A percentile compares a stretch with the other conserved stretches of the same genome.
phyloP scores from a whole-genome alignment of 768 basidiomycete species.

The Psilocybe sp. region DNA sequence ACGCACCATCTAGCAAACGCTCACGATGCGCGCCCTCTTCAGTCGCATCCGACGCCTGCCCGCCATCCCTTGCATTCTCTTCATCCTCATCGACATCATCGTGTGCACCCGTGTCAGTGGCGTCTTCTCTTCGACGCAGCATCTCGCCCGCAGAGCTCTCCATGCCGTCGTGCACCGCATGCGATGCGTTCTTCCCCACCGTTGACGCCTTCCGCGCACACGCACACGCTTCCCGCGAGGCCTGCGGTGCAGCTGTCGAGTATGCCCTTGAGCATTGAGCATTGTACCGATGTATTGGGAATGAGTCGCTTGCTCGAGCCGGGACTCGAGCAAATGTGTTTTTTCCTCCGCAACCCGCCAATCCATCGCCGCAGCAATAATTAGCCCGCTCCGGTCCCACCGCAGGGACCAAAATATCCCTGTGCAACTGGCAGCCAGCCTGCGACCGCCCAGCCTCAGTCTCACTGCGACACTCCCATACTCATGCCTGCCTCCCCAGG shows the following conservation, averaged over 20 bases:
- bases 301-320: no score
- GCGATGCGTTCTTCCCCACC: constrained; percentile 64
- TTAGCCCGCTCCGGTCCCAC: no score
- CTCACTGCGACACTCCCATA: no score
- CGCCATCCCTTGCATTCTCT: constrained; percentile 15
- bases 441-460: no score
- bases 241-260: constrained; percentile 70
- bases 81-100: constrained; percentile 49
- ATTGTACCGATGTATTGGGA: background rate
- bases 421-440: no score
- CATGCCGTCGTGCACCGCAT: constrained; percentile 70
- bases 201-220: constrained; percentile 61
- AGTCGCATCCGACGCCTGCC: constrained; percentile 3
- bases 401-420: no score
- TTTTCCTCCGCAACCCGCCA: no score
- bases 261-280: constrained; percentile 58
- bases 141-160: constrained; percentile 38
- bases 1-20: constrained; percentile 36
- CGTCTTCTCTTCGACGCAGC: constrained; percentile 20
- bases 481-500: no score
- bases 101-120: constrained; percentile 53
- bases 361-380: no score
- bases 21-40: constrained; percentile 23
- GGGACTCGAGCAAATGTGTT: no score
- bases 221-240: constrained; percentile 56